Percentiles rank a stretch among this genome's conserved stretches.
Conservation (phyloP, 164 flowering plant species). For the Dillenia turbinata region DNA sequence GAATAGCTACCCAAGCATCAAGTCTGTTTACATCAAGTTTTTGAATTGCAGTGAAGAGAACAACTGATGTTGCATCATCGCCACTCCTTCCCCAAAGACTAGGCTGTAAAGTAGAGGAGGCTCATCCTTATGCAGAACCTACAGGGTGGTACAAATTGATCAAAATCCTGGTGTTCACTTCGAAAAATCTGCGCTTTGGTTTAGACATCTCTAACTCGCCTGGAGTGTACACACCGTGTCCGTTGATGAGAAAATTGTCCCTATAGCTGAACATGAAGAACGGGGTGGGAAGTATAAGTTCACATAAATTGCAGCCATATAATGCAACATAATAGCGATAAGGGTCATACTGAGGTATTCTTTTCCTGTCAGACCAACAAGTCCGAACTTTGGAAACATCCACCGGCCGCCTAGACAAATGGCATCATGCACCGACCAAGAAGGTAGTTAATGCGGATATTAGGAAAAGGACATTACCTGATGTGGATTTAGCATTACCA, state of each 20-base stretch:
- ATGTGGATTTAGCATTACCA: constrained; percentile 35
- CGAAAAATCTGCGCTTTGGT: too few species aligned
- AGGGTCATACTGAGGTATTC: constrained; percentile 67
- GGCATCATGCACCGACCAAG: constrained; percentile 8
- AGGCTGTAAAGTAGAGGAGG: constrained; percentile 90
- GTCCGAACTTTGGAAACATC: constrained; percentile 67
- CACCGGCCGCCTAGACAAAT: constrained; percentile 64
- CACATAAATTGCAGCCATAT: background rate
- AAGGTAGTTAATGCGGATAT: background rate
- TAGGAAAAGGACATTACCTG: too few species aligned
- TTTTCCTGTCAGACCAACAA: constrained; percentile 40
- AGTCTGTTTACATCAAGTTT: constrained; percentile 50
- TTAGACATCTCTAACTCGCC: constrained; percentile 30
- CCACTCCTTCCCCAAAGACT: constrained; percentile 99
- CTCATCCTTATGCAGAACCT: constrained; percentile 92
- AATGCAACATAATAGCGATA: constrained; percentile 1
- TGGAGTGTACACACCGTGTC: constrained; percentile 95
- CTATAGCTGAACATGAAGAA: constrained; percentile 50
- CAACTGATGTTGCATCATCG: constrained; percentile 95
- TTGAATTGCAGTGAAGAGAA: constrained; percentile 83
- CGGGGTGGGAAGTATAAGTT: background rate
- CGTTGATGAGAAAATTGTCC: constrained; percentile 91
- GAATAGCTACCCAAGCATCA: constrained; percentile 33
- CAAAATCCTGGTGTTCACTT: too few species aligned
- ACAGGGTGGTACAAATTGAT: background rate